phyloP scores from a whole-genome alignment of 2,329 filamentous ascomycete genomes.

The Colletotrichum euphorbiae region DNA sequence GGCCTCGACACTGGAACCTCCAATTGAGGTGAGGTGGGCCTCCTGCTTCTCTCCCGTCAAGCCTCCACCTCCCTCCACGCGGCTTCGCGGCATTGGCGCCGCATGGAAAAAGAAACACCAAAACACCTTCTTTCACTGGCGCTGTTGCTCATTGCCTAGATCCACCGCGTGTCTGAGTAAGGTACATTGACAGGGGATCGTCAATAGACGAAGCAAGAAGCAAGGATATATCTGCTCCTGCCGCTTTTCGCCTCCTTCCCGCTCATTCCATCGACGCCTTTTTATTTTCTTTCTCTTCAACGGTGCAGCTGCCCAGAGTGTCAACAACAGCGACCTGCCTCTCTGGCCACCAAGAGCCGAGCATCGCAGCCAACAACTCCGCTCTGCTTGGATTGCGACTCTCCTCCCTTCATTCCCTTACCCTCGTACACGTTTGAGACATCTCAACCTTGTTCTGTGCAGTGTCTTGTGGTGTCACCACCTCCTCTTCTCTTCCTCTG shows the following conservation, averaged over 20 bases:
- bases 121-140: conserved; percentile 32
- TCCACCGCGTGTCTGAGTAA: no score
- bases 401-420: conserved; percentile 8
- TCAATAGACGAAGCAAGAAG: conserved; percentile 20
- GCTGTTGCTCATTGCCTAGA: not conserved
- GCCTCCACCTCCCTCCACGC: conserved; percentile 34
- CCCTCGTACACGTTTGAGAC: conserved; percentile 35
- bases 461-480: conserved; percentile 32
- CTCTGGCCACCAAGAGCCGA: not conserved
- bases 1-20: no score
- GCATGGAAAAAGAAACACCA: conserved; percentile 28
- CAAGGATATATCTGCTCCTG: conserved; percentile 25
- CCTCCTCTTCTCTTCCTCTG: conserved; percentile 24
- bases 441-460: conserved; percentile 39
- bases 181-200: conserved; percentile 4
- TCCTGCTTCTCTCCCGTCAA: conserved; percentile 7
- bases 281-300: conserved; percentile 19
- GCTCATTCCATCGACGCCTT: conserved; percentile 7
- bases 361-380: not conserved
- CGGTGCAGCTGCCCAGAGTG: conserved; percentile 11
- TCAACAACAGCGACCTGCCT: conserved; percentile 7
- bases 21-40: not conserved
- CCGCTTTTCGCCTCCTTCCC: conserved; percentile 8
- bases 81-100: conserved; percentile 21
- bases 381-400: conserved; percentile 1